Base-by-base conservation (phyloP, 129 eudicot species). In the Tagetes erecta region DNA sequence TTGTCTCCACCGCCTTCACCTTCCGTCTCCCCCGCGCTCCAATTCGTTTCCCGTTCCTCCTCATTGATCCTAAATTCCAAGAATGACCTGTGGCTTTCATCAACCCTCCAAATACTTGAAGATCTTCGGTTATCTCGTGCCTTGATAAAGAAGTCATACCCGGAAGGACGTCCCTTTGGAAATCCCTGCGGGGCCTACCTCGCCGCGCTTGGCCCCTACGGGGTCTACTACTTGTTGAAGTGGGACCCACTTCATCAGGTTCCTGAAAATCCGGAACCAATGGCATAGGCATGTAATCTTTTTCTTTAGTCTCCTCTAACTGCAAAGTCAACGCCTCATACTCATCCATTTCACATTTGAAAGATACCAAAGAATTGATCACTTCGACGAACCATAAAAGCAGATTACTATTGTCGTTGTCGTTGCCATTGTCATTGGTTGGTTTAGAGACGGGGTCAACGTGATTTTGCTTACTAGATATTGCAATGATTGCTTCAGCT, bases 81-180 rank as follows among this genome's bases (percentile, higher is more conserved):
- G 89, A 74, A 82, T 93, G 88, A 8, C 98, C 98, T 0, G 92
- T 93, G 0, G 99, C 97, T 80, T 86, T 83, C 99, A 95, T 95
- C 59, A 95, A 73, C 63, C 97, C 94, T 5, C 96, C 89, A 5
- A 90, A 94, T 42, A 79, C 82, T 80, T 85, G 88, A 57, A 94
- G 81, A 82, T 90, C 93, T 73, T 91, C 96, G 42, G 93, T 91
- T 56, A 95, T 92, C 76, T 95, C 97, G 3, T 88, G 96, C 80
- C 99, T 86, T 1, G 97, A 86, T 47, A 95, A 73, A 36, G 99
- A 84, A 9, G 85, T 80, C 8, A 95, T 80, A 41, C 97, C 97
- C 2, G 99, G 99, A 72, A 95, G 93, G 73, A 95, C 85, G 38
- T 95, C 99, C 86, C 92, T 82, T 82, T 95, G 99, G 75, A 95